Conservation (phyloP, 2,329 filamentous ascomycete genomes). For the Trichothecium roseum region DNA sequence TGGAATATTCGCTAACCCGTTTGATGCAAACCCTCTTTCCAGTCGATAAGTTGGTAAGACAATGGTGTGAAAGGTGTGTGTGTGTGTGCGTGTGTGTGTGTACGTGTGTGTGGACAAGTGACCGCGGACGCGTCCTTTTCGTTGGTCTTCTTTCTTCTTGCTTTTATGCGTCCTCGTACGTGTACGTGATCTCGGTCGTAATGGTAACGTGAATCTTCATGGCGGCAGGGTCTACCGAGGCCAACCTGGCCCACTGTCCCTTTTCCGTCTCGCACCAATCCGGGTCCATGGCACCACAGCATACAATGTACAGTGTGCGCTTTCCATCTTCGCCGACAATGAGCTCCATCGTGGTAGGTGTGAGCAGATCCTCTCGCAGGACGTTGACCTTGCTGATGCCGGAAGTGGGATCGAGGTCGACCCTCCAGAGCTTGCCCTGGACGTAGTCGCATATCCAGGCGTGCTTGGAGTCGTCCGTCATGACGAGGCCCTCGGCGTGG, state of each 20-base stretch:
- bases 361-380: constrained; percentile 3
- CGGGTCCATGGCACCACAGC: constrained; percentile 3
- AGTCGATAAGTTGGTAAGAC: too few species aligned
- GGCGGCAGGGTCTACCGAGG: background rate
- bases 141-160: too few species aligned
- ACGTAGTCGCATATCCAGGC: constrained; percentile 5
- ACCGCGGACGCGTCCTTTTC: too few species aligned
- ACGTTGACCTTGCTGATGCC: background rate
- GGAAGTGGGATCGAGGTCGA: constrained; percentile 4
- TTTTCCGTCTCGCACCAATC: constrained; percentile 1
- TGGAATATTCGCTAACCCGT: too few species aligned
- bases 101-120: too few species aligned
- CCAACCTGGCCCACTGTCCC: background rate
- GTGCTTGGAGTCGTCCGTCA: constrained; percentile 2
- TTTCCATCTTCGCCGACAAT: constrained; percentile 2
- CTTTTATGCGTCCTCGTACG: constrained; percentile 1
- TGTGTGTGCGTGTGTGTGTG: constrained; percentile 3
- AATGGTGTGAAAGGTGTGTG: too few species aligned
- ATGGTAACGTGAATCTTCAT: constrained; percentile 4
- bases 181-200: constrained; percentile 4
- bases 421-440: constrained; percentile 3
- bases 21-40: too few species aligned
- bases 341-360: constrained; percentile 5
- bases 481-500: constrained; percentile 4
- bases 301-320: constrained; percentile 6